phyloP scores from a whole-genome alignment of 768 basidiomycete genomes.

The Amanita subjunquillea region DNA sequence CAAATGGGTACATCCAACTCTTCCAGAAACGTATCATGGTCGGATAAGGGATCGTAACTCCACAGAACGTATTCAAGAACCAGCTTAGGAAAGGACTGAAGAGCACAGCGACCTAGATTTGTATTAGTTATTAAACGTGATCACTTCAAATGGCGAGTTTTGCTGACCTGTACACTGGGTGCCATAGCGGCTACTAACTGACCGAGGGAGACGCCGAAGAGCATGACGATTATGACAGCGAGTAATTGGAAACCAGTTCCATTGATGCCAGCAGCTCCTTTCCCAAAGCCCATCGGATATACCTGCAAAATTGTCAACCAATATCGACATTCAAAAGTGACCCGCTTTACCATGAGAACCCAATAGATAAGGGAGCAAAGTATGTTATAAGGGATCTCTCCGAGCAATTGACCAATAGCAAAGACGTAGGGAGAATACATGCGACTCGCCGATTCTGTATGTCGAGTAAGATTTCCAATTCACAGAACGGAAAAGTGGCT shows the following conservation, averaged over 20 bases:
- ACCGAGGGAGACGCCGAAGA: conserved; percentile 56
- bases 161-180: conserved; percentile 52
- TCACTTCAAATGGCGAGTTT: conserved; percentile 10
- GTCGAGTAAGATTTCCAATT: not conserved
- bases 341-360: conserved; percentile 50
- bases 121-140: conserved; percentile 11
- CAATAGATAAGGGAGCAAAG: conserved; percentile 69
- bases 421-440: conserved; percentile 85
- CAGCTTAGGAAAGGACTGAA: conserved; percentile 70
- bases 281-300: conserved; percentile 58
- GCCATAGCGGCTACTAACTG: conserved; percentile 68
- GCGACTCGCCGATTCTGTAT: conserved; percentile 63
- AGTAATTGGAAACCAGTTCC: conserved; percentile 68
- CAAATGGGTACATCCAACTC: conserved; percentile 67
- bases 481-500: not conserved
- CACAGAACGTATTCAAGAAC: conserved; percentile 65
- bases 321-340: not conserved
- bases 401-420: conserved; percentile 69
- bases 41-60: conserved; percentile 67
- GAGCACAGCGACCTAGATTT: conserved; percentile 53
- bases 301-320: conserved; percentile 19
- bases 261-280: conserved; percentile 48
- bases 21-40: conserved; percentile 59
- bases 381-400: conserved; percentile 72
- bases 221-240: conserved; percentile 59